A percentile compares a stretch with the other conserved stretches of the same genome.
Conservation (phyloP, 345 rosid genomes). For the Cardamine occulta region DNA sequence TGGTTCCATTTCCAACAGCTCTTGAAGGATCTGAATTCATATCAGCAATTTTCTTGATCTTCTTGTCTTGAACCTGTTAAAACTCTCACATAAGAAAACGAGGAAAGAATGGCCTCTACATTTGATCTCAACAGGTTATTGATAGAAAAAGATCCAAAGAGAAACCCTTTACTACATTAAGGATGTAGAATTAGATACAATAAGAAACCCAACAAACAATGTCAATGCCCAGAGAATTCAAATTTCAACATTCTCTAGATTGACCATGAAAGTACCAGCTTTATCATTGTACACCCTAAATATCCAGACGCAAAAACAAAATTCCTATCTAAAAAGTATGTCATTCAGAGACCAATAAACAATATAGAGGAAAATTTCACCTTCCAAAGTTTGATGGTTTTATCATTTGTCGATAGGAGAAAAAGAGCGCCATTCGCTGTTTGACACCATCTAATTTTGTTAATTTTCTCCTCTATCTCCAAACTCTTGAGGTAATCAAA, state of each 20-base stretch:
- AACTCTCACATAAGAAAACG: constrained; percentile 23
- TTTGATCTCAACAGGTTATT: constrained; percentile 18
- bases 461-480: constrained; percentile 99
- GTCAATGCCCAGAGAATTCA: constrained; percentile 22
- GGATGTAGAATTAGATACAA: not conserved
- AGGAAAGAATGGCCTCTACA: constrained; percentile 6
- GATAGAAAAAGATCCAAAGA: not conserved
- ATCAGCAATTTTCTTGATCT: constrained; percentile 82
- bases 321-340: constrained; percentile 10
- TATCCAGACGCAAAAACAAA: constrained; percentile 15
- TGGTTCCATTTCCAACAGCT: constrained; percentile 68
- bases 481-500: constrained; percentile 97
- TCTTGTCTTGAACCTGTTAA: constrained; percentile 93
- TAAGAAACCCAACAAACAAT: constrained; percentile 24
- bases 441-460: constrained; percentile 96
- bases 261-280: constrained; percentile 6
- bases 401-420: constrained; percentile 80
- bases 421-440: constrained; percentile 78
- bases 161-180: not conserved
- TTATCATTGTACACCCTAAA: constrained; percentile 3
- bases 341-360: constrained; percentile 11
- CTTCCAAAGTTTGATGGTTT: constrained; percentile 77
- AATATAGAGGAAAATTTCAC: constrained; percentile 45
- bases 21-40: constrained; percentile 74
- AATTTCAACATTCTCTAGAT: constrained; percentile 7